These are phyloP conservation scores for Posidonia oceanica DNA, from an alignment of 116 monocot genomes.

Conservation along the genomic window DNA sequence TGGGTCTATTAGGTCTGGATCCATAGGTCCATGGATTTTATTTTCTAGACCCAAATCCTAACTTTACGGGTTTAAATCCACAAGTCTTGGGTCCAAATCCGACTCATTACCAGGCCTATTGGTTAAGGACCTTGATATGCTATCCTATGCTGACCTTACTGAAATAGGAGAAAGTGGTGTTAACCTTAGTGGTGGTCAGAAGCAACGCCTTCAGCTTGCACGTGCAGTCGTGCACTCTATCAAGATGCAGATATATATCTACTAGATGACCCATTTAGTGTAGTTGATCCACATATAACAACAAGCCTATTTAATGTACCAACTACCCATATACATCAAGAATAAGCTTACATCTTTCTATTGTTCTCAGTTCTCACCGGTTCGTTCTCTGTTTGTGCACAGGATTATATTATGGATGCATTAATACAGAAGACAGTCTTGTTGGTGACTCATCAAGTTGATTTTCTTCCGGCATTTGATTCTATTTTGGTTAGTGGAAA, in stretches of 20 bases:
- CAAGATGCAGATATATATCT: conserved; percentile 82
- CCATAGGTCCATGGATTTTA: too few species aligned
- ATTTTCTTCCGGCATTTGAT: conserved; percentile 20
- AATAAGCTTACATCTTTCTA: not conserved
- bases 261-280: conserved; percentile 91
- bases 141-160: conserved; percentile 74
- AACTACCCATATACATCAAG: not conserved
- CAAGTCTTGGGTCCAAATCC: too few species aligned
- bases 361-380: not conserved
- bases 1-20: too few species aligned
- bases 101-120: too few species aligned
- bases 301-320: conserved; percentile 75
- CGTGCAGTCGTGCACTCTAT: conserved; percentile 83
- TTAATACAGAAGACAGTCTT: conserved; percentile 64
- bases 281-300: conserved; percentile 82
- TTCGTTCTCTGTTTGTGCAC: conserved; percentile 1
- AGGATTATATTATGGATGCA: conserved; percentile 79
- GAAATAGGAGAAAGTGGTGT: conserved; percentile 88
- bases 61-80: too few species aligned
- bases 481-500: conserved; percentile 36
- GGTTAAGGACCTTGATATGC: conserved; percentile 65
- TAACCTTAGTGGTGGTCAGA: conserved; percentile 91
- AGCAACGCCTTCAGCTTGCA: conserved; percentile 87
- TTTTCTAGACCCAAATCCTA: too few species aligned
- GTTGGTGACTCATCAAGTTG: conserved; percentile 39